Evolutionary conservation across 139 green algal species (phyloP), one percentile per base, ranked within the genome.

Genomic region (Chlorella sp.): DNA sequence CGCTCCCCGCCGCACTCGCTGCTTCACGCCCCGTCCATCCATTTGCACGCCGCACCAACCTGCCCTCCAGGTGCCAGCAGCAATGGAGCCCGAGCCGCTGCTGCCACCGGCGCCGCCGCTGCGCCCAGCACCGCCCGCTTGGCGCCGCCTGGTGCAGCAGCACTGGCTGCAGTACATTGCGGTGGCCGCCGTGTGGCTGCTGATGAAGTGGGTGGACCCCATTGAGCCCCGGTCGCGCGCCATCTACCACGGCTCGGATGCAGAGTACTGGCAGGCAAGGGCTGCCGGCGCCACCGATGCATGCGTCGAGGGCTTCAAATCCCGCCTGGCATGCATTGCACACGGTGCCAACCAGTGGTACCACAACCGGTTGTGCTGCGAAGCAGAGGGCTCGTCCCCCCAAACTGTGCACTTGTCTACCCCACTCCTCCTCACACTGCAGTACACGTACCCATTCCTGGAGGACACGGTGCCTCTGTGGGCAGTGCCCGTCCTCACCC

Each of bases 81-180:
- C 69, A 21, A 75, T 75, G 69, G 32, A 39, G 0, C 51, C 51
- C 13, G 51, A 60, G 51, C 51, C 69, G 34, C 69, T 25, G 36
- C 38, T 38, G 28, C 26, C 39, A 26, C 23, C 71, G 3, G 15
- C 13, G 25, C 7, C 26, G 51, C 51, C 51, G 9, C 51, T 60
- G 9, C 51, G 12, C 12, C 51, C 51, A 15, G 51, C 51, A 15
- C 51, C 62, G 11, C 71, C 39, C 26, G 30, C 34, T 41, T 78
- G 71, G 71, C 28, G 39, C 15, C 12, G 12, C 39, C 71, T 78
- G 39, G 39, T 26, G 39, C 26, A 23, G 17, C 26, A 36, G 71
- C 28, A 78, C 71, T 78, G 71, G 71, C 71, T 26, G 41, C 71
- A 78, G 41, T 78, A 78, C 71, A 26, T 44, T 3, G 41, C 28